Base-by-base conservation (phyloP, 129 eudicot species). In the Pittosporum tobira region DNA sequence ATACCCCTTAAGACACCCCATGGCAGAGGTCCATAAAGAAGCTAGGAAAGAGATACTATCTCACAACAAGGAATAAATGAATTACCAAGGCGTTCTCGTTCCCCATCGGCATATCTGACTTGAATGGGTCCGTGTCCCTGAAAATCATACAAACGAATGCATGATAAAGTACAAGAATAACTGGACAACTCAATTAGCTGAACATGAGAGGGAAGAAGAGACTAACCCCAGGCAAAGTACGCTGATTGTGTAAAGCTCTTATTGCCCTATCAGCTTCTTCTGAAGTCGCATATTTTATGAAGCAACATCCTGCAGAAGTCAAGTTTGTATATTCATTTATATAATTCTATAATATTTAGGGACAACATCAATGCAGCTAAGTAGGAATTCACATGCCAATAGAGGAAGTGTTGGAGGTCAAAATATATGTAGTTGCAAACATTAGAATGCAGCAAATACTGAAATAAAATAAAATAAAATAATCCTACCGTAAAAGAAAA, bases 41-140 rank as follows among this genome's bases (percentile, higher is more conserved):
- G n/a, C n/a, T n/a, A n/a, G n/a, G n/a, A n/a, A n/a, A n/a, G n/a
- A n/a, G n/a, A n/a, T n/a, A n/a, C n/a, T n/a, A n/a, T n/a, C n/a
- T n/a, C n/a, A n/a, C n/a, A n/a, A n/a, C n/a, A n/a, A n/a, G n/a
- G n/a, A n/a, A n/a, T n/a, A n/a, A n/a, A n/a, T n/a, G n/a, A n/a
- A 59, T 72, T 81, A 87, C 99, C 99, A 69, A 87, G 70, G 56
- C 96, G 96, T 74, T 93, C 99, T 31, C 99, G 84, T 69, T 93
- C 99, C 53, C 99, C 99, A 29, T 93, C 99, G 40, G 99, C 99
- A 71, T 81, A 93, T 69, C 99, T 81, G 58, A 93, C 99, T 80
- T 93, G 99, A 76, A 93, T 84, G 48, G 99, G 96, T 67, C 88
- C 94, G 58, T 73, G 61, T 48, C 94, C 99, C 99, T 93, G 79